Conservation (phyloP, 2,329 filamentous ascomycete species). For the Hirsutella thompsonii region DNA sequence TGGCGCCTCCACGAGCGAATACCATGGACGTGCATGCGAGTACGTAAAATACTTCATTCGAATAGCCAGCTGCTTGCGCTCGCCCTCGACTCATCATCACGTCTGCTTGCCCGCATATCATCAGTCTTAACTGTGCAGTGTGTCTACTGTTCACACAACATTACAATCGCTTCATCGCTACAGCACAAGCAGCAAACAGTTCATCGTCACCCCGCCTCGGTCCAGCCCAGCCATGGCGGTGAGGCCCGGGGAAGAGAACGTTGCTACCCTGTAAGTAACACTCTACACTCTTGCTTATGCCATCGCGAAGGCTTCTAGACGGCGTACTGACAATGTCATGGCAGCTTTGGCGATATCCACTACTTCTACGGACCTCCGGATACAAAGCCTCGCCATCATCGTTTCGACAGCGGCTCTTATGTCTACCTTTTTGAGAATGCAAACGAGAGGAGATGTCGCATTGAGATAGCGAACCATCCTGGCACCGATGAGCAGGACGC, state of each 20-base stretch:
- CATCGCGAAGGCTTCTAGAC: neutral
- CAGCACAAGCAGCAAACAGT: no score
- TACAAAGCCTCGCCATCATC: slow-evolving; percentile 59
- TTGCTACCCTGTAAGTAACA: slow-evolving; percentile 34
- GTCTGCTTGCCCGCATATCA: no score
- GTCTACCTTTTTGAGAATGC: slow-evolving; percentile 70
- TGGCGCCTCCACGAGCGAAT: no score
- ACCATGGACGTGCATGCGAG: no score
- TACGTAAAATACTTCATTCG: no score
- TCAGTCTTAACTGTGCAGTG: no score
- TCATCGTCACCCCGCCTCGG: no score
- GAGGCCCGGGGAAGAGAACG: slow-evolving; percentile 13
- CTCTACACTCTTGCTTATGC: neutral
- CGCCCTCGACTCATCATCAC: no score
- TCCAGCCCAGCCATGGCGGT: no score
- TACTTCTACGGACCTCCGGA: slow-evolving; percentile 64
- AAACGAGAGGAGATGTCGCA: slow-evolving; percentile 49
- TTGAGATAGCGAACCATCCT: slow-evolving; percentile 65
- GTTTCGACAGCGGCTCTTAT: slow-evolving; percentile 70
- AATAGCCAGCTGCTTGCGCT: no score
- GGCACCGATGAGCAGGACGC: slow-evolving; percentile 69
- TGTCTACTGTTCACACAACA: no score
- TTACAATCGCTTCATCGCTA: no score
- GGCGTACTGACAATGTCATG: slow-evolving; percentile 24
- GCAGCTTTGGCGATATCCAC: slow-evolving; percentile 58